phyloP scores from a whole-genome alignment of 176 grass and related monocot genomes.

The Rhynchospora pubera region DNA sequence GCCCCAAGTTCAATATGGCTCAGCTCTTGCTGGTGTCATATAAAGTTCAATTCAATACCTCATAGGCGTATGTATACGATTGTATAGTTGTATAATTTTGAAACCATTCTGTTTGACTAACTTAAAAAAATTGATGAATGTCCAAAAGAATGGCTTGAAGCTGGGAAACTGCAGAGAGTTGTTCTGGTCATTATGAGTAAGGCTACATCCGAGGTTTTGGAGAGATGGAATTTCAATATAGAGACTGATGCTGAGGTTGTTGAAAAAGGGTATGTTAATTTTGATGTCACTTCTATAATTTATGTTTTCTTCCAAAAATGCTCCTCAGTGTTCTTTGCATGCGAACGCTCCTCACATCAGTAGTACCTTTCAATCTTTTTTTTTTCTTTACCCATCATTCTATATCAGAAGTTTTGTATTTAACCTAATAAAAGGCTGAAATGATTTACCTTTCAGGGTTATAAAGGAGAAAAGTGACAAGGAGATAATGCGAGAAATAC shows the following conservation, averaged over 20 bases:
- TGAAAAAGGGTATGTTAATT: conserved; percentile 55
- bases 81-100: background rate
- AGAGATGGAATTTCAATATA: conserved; percentile 97
- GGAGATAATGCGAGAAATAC: conserved; percentile 99
- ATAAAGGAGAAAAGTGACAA: conserved; percentile 93
- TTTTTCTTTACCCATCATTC: background rate
- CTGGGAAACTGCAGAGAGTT: conserved; percentile 78
- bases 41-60: no score
- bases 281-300: background rate
- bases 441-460: conserved; percentile 26
- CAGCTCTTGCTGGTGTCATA: background rate
- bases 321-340: background rate
- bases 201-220: conserved; percentile 79
- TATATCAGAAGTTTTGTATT: background rate
- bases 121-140: background rate
- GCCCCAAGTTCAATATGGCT: background rate
- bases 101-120: background rate
- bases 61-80: no score
- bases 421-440: background rate
- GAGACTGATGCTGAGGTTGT: conserved; percentile 81
- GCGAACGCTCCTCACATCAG: background rate
- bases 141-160: conserved; percentile 76
- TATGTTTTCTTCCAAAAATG: background rate
- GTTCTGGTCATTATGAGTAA: conserved; percentile 97
- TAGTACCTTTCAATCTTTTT: background rate